These are phyloP conservation scores for Psidium guajava DNA, from an alignment of 345 rosid species.

Conservation along the genomic window DNA sequence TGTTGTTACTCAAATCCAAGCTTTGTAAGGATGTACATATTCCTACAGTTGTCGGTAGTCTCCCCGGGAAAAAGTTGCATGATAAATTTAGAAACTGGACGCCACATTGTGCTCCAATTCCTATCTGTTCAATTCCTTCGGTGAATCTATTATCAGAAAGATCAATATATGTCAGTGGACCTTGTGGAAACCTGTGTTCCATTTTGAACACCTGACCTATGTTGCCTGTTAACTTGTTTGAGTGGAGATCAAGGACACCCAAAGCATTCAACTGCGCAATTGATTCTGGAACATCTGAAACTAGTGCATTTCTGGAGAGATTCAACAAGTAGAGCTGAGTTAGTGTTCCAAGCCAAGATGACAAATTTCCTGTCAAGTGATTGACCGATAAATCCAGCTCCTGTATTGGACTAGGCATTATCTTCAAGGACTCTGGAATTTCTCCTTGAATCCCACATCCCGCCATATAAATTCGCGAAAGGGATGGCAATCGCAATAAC, in stretches of 20 bases:
- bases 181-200: not conserved
- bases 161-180: slow-evolving; percentile 30
- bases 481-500: slow-evolving; percentile 30
- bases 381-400: slow-evolving; percentile 43
- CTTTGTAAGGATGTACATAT: slow-evolving; percentile 8
- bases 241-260: slow-evolving; percentile 38
- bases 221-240: slow-evolving; percentile 35
- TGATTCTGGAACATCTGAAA: slow-evolving; percentile 22
- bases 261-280: slow-evolving; percentile 12
- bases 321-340: slow-evolving; percentile 28
- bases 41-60: slow-evolving; percentile 15
- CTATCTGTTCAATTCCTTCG: slow-evolving; percentile 15
- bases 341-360: slow-evolving; percentile 44
- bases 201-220: slow-evolving; percentile 18
- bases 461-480: slow-evolving; percentile 28
- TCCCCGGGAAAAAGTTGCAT: slow-evolving; percentile 10
- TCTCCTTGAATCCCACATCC: slow-evolving; percentile 36
- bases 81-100: slow-evolving; percentile 34
- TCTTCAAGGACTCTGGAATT: slow-evolving; percentile 25
- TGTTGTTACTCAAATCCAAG: slow-evolving; percentile 36
- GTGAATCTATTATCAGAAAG: slow-evolving; percentile 37
- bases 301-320: slow-evolving; percentile 35
- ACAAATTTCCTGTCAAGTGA: slow-evolving; percentile 22
- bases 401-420: slow-evolving; percentile 33
- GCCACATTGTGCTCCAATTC: slow-evolving; percentile 13